phyloP scores from a whole-genome alignment of 2,329 filamentous ascomycete genomes.

The Waltergamsia citrina region DNA sequence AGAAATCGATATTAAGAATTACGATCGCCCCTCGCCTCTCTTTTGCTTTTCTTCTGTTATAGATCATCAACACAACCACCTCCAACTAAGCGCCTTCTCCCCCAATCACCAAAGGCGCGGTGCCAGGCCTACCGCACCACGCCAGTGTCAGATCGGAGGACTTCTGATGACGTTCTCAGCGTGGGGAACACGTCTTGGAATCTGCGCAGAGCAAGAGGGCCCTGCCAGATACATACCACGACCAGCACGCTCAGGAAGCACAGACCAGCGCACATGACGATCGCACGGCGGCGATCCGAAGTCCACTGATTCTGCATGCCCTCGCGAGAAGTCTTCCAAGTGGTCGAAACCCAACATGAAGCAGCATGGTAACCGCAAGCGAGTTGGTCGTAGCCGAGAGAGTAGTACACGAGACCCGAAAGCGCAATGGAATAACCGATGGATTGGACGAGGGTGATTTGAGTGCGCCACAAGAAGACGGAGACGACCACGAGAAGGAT shows the following conservation, averaged over 20 bases:
- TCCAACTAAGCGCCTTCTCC: constrained; percentile 1
- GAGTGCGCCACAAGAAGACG: constrained; percentile 69
- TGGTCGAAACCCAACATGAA: constrained; percentile 12
- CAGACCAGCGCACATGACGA: constrained; percentile 11
- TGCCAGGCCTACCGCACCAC: too few species aligned
- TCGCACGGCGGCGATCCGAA: constrained; percentile 4
- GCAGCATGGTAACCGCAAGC: constrained; percentile 11
- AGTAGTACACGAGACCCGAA: constrained; percentile 39
- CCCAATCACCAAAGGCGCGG: too few species aligned
- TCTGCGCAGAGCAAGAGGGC: constrained; percentile 6
- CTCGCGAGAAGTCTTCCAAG: constrained; percentile 11
- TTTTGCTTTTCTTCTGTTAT: too few species aligned
- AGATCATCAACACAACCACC: background rate
- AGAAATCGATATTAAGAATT: constrained; percentile 1
- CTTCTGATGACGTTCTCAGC: too few species aligned
- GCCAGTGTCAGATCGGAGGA: too few species aligned
- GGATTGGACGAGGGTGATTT: constrained; percentile 60
- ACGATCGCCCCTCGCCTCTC: too few species aligned
- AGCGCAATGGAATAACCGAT: constrained; percentile 69
- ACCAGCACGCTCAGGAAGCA: constrained; percentile 16
- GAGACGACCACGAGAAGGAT: constrained; percentile 72
- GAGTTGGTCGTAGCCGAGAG: constrained; percentile 26
- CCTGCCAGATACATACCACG: constrained; percentile 10
- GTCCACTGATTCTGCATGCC: too few species aligned
- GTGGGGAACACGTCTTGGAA: background rate